Conservation (phyloP, 129 eudicot species). For the Flaveria linearis region DNA sequence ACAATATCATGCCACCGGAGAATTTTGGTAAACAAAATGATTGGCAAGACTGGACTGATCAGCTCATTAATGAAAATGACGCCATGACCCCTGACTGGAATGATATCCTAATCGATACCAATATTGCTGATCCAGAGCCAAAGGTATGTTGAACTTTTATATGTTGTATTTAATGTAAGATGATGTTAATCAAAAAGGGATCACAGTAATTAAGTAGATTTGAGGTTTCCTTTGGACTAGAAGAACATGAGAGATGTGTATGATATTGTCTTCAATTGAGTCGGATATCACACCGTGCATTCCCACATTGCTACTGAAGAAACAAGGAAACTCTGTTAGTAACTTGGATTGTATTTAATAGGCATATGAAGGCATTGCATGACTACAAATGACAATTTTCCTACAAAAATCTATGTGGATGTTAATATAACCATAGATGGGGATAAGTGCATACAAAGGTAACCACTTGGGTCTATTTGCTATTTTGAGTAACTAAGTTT, state of each 20-base stretch:
- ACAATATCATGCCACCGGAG: slow-evolving; percentile 44
- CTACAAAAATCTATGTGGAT: background rate
- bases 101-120: slow-evolving; percentile 68
- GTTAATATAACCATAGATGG: background rate
- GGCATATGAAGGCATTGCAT: background rate
- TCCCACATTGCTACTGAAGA: background rate
- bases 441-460: background rate
- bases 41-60: slow-evolving; percentile 92
- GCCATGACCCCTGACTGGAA: slow-evolving; percentile 77
- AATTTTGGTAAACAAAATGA: slow-evolving; percentile 60
- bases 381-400: background rate
- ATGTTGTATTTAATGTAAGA: background rate
- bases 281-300: background rate
- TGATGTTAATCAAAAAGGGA: background rate
- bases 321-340: background rate
- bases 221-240: background rate
- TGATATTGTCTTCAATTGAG: background rate
- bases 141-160: slow-evolving; percentile 46
- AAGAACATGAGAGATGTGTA: background rate
- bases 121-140: slow-evolving; percentile 52
- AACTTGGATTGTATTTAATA: background rate
- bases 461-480: slow-evolving; percentile 1
- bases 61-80: slow-evolving; percentile 64
- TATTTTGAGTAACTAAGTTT: background rate
- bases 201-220: slow-evolving; percentile 12